Conservation (phyloP, 2,329 filamentous ascomycete genomes). For the Monosporascus sp. region DNA sequence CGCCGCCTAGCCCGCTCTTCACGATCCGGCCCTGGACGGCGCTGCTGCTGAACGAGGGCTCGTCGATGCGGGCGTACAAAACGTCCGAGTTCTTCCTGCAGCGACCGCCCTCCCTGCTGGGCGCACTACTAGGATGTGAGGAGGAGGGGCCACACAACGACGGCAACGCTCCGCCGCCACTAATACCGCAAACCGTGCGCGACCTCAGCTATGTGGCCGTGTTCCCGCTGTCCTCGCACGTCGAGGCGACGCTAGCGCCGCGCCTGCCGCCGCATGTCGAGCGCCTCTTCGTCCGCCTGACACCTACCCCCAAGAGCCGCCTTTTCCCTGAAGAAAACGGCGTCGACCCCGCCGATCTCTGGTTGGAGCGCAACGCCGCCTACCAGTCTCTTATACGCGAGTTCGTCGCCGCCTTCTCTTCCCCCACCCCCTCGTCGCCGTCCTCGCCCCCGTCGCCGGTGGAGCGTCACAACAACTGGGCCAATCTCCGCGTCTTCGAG, state of each 20-base stretch:
- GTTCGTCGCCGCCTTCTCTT: constrained; percentile 12
- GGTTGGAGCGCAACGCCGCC: constrained; percentile 49
- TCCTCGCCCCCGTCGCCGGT: constrained; percentile 9
- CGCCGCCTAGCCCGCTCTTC: constrained; percentile 41
- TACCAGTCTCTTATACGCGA: constrained; percentile 42
- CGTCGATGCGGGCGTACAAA: constrained; percentile 64
- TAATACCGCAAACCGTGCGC: constrained; percentile 38
- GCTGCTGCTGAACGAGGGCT: constrained; percentile 68
- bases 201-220: constrained; percentile 58
- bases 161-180: constrained; percentile 9
- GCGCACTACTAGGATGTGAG: constrained; percentile 41
- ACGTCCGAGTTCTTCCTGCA: constrained; percentile 68
- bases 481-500: constrained; percentile 42
- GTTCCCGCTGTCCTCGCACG: constrained; percentile 61
- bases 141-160: constrained; percentile 33
- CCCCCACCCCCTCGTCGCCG: constrained; percentile 18
- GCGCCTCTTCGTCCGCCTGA: constrained; percentile 48
- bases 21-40: constrained; percentile 59
- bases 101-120: constrained; percentile 56
- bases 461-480: constrained; percentile 30
- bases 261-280: constrained; percentile 46
- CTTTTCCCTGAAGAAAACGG: constrained; percentile 27
- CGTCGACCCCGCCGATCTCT: constrained; percentile 38
- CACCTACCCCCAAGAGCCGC: constrained; percentile 28
- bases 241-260: constrained; percentile 42